phyloP scores from a whole-genome alignment of 2,329 filamentous ascomycete genomes.

The Trichoderma sp. region DNA sequence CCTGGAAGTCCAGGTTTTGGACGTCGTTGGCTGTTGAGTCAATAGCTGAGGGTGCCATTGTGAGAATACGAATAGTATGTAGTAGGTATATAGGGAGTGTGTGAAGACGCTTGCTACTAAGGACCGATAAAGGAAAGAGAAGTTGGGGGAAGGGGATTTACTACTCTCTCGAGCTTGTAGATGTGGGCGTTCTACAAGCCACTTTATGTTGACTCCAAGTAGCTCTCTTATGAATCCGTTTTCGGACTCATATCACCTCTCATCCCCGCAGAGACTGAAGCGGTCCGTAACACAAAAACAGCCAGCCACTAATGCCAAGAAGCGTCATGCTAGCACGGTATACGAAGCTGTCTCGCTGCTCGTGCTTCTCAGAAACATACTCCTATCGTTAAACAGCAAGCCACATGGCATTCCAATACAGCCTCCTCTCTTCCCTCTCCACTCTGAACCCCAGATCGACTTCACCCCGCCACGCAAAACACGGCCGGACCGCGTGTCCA shows the following conservation, averaged over 20 bases:
- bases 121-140: neutral
- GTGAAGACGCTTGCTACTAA: conserved; percentile 1
- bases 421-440: neutral
- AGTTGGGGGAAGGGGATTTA: neutral
- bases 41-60: conserved; percentile 13
- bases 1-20: conserved; percentile 1
- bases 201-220: conserved; percentile 9
- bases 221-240: neutral
- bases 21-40: neutral
- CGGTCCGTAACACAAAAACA: conserved; percentile 7
- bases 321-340: neutral
- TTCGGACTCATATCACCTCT: neutral
- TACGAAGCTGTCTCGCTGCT: neutral
- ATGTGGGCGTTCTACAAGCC: neutral
- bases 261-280: neutral
- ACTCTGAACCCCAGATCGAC: neutral
- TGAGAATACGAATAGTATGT: neutral
- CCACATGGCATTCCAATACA: neutral
- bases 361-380: neutral
- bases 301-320: neutral
- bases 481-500: neutral
- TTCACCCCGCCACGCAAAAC: neutral
- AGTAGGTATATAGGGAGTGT: neutral
- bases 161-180: neutral
- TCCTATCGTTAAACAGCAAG: neutral